Conservation (phyloP, 805 yeast genomes). For the Scheffersomyces stipitis region DNA sequence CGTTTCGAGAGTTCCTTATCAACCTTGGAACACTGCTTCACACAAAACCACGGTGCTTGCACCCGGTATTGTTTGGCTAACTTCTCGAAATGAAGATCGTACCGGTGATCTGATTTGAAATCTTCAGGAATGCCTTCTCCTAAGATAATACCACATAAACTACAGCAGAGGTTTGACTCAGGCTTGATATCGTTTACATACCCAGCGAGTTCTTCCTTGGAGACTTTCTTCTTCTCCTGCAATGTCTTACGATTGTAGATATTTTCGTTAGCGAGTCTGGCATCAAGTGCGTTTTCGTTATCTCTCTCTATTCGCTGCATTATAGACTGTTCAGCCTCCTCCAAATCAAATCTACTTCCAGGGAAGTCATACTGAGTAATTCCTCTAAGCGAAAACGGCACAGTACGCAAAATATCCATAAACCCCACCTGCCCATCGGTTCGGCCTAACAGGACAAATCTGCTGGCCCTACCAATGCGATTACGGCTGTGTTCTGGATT, state of each 20-base stretch:
- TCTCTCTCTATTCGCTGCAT: constrained; percentile 41
- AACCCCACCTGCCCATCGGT: too few species aligned
- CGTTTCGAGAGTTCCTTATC: constrained; percentile 66
- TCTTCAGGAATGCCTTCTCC: constrained; percentile 70
- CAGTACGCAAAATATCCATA: too few species aligned
- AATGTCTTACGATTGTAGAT: constrained; percentile 28
- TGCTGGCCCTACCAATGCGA: too few species aligned
- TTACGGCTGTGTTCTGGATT: too few species aligned
- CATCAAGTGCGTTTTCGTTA: constrained; percentile 36
- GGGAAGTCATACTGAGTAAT: too few species aligned
- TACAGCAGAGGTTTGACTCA: constrained; percentile 38
- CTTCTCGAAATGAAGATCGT: constrained; percentile 24
- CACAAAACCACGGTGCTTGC: constrained; percentile 69
- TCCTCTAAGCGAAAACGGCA: too few species aligned
- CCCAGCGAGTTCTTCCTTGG: constrained; percentile 21
- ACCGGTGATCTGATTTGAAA: constrained; percentile 36
- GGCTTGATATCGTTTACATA: constrained; percentile 32
- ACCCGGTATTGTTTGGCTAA: constrained; percentile 27
- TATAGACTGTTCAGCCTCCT: constrained; percentile 27
- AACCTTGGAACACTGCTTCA: constrained; percentile 45
- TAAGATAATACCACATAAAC: constrained; percentile 68
- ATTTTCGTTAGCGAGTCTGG: constrained; percentile 30
- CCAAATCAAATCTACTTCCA: too few species aligned
- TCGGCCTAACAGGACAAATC: too few species aligned
- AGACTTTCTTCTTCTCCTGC: constrained; percentile 25